phyloP scores from a whole-genome alignment of 1,284 basidiomycete genomes.

The Microbotryum lychnidis-dioicae region DNA sequence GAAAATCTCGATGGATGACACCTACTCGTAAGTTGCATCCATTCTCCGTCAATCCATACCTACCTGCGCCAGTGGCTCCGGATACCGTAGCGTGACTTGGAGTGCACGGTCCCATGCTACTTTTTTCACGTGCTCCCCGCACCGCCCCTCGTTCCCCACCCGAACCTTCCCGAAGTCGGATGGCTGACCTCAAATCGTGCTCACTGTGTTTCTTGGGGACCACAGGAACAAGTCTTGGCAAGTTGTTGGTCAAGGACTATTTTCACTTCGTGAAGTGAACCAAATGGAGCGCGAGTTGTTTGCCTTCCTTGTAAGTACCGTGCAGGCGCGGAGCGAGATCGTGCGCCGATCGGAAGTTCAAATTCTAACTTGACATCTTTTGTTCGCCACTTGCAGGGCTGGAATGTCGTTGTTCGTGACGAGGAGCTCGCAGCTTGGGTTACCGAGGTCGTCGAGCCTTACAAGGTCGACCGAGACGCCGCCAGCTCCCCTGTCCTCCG shows the following conservation, averaged over 20 bases:
- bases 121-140: too few species aligned
- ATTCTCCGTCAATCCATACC: too few species aligned
- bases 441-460: conserved; percentile 20
- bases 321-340: not conserved
- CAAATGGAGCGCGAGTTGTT: conserved; percentile 96
- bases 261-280: conserved; percentile 80
- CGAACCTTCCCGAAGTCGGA: too few species aligned
- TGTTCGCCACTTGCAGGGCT: conserved; percentile 44
- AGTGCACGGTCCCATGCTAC: too few species aligned
- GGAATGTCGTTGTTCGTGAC: conserved; percentile 73
- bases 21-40: conserved; percentile 47
- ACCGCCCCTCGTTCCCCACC: too few species aligned
- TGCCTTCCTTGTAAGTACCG: conserved; percentile 55
- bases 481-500: conserved; percentile 6
- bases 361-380: not conserved
- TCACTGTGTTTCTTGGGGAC: too few species aligned
- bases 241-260: conserved; percentile 86
- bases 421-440: conserved; percentile 46
- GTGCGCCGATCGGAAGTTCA: not conserved
- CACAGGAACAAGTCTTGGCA: conserved; percentile 87
- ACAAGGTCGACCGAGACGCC: conserved; percentile 22
- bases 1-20: conserved; percentile 73
- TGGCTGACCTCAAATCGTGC: too few species aligned
- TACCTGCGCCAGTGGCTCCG: too few species aligned
- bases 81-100: too few species aligned